phyloP scores from a whole-genome alignment of 257 asterid species.

The Ballota nigra region DNA sequence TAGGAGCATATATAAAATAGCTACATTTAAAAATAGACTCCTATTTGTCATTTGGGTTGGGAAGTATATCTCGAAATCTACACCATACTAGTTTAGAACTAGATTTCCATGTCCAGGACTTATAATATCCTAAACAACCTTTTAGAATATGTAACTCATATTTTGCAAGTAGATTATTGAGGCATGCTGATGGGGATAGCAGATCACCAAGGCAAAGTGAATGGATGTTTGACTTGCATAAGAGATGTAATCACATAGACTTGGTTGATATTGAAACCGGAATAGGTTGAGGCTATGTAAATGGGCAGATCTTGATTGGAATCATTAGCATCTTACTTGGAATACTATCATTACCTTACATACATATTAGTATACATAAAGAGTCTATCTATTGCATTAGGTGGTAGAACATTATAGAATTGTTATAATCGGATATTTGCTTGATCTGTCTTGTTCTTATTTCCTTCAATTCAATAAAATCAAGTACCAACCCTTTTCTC shows the following conservation, averaged over 20 bases:
- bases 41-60: too few relatives aligned
- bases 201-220: neutral
- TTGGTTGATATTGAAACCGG: neutral
- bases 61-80: neutral
- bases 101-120: too few relatives aligned
- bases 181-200: neutral
- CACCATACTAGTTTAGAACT: neutral
- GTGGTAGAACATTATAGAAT: neutral
- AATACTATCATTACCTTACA: neutral
- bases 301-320: neutral
- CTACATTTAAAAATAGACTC: too few relatives aligned
- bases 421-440: neutral
- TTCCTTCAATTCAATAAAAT: neutral
- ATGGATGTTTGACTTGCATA: neutral
- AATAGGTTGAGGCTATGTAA: neutral
- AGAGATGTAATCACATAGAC: neutral
- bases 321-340: neutral
- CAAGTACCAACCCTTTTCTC: neutral
- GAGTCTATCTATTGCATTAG: neutral
- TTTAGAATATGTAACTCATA: too few relatives aligned
- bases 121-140: too few relatives aligned
- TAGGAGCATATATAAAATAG: too few relatives aligned
- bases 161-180: neutral
- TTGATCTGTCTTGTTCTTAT: neutral
- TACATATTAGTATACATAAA: neutral